Percentiles rank a stretch among this genome's conserved stretches.
Evolutionary conservation across 2,329 filamentous ascomycete genomes (phyloP).

Genomic region (Metarhizium anisopliae): DNA sequence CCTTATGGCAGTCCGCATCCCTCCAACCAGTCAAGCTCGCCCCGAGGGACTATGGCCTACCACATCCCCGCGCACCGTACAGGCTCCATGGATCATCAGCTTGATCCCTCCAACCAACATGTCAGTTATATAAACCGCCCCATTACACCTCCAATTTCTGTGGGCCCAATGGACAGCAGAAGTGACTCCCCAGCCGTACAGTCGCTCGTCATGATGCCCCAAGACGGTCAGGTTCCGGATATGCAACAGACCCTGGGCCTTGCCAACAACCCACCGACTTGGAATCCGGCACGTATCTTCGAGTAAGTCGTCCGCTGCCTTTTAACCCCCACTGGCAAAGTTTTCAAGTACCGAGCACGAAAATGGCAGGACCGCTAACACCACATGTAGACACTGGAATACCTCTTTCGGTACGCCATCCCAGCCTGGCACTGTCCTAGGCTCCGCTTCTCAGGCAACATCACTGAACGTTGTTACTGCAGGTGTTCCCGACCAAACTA

Average conservation of each 20-base stretch:
- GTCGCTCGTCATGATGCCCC: slow-evolving; percentile 63
- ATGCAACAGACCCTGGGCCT: slow-evolving; percentile 48
- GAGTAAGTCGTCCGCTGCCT: slow-evolving; percentile 54
- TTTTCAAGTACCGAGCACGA: neutral
- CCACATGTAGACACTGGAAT: slow-evolving; percentile 73
- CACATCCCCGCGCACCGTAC: slow-evolving; percentile 35
- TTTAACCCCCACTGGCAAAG: neutral
- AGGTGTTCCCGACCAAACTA: slow-evolving; percentile 45
- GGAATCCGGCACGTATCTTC: slow-evolving; percentile 85
- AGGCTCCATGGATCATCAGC: slow-evolving; percentile 43
- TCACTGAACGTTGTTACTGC: slow-evolving; percentile 30
- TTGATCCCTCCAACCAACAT: slow-evolving; percentile 37
- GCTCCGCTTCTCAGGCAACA: slow-evolving; percentile 35
- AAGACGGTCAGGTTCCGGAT: slow-evolving; percentile 44
- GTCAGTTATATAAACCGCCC: slow-evolving; percentile 63
- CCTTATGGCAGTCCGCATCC: slow-evolving; percentile 73
- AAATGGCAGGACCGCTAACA: neutral
- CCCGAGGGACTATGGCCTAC: slow-evolving; percentile 42
- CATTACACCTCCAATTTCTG: slow-evolving; percentile 73
- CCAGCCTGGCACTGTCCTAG: slow-evolving; percentile 18
- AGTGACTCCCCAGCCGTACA: slow-evolving; percentile 66
- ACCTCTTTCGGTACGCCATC: slow-evolving; percentile 74
- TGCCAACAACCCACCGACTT: slow-evolving; percentile 57
- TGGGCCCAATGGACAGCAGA: slow-evolving; percentile 63
- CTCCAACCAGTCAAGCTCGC: slow-evolving; percentile 54